Conservation (phyloP, 2,329 filamentous ascomycete species). For the Aspergillus neoniger region DNA sequence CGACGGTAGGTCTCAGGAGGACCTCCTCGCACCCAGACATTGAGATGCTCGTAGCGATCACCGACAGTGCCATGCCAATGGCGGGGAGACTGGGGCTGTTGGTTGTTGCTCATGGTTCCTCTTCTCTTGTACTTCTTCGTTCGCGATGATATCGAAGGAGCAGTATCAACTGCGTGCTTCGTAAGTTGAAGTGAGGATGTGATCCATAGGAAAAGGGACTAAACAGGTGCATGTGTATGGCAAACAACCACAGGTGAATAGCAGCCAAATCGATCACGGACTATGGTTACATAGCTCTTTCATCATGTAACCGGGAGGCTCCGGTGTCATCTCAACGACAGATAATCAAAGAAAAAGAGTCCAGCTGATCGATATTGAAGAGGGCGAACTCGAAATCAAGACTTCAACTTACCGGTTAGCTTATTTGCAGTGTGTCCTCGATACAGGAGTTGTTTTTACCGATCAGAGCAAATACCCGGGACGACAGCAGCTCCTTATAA, state of each 20-base stretch:
- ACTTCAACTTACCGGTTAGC: neutral
- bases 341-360: neutral
- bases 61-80: constrained; percentile 40
- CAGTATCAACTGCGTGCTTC: constrained; percentile 4
- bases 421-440: neutral
- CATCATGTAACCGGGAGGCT: neutral
- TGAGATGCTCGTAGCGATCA: constrained; percentile 39
- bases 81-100: constrained; percentile 25
- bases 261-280: neutral
- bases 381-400: neutral
- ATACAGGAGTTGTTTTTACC: neutral
- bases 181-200: neutral
- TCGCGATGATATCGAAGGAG: neutral
- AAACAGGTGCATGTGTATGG: neutral
- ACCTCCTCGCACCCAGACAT: constrained; percentile 40
- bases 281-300: neutral
- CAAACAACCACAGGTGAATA: neutral
- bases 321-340: neutral
- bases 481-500: neutral
- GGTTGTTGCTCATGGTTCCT: constrained; percentile 24
- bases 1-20: constrained; percentile 21
- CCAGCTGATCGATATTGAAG: neutral
- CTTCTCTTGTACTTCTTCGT: neutral
- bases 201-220: neutral
- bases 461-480: neutral